phyloP scores from a whole-genome alignment of 164 flowering plant genomes.

The Santalum album region DNA sequence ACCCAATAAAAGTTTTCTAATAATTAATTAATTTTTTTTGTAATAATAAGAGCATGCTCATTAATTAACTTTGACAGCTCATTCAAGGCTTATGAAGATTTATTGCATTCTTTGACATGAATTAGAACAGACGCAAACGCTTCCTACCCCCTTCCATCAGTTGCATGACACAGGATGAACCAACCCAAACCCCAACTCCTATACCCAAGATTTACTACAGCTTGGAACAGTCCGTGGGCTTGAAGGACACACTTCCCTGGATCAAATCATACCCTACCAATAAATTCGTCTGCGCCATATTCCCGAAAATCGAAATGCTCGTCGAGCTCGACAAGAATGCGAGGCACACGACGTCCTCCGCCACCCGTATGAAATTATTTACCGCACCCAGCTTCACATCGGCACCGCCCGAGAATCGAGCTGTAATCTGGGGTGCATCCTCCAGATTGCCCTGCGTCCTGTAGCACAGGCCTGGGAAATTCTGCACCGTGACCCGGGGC shows the following conservation, averaged over 20 bases:
- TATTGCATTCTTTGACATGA: no score
- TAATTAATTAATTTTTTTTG: no score
- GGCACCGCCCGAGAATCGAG: conserved; percentile 21
- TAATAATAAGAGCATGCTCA: no score
- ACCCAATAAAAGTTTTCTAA: no score
- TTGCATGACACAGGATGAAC: no score
- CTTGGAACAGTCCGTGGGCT: conserved; percentile 15
- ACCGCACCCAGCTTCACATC: conserved; percentile 13
- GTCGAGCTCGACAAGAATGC: conserved; percentile 6
- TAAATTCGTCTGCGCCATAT: conserved; percentile 26
- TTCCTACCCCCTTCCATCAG: no score
- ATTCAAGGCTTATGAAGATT: no score
- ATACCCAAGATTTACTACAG: not conserved
- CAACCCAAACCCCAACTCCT: no score
- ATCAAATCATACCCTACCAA: conserved; percentile 23
- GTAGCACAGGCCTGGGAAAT: conserved; percentile 10
- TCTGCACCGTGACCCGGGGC: not conserved
- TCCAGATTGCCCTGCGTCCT: not conserved
- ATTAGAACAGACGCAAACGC: no score
- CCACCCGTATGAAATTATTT: conserved; percentile 15
- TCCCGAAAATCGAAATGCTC: conserved; percentile 17
- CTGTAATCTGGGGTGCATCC: conserved; percentile 8
- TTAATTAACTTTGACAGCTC: no score
- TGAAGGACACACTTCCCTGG: conserved; percentile 17
- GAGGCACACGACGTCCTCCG: conserved; percentile 15